Percentiles rank a stretch among this genome's conserved stretches.
These are phyloP conservation scores for Lachnellula arida DNA, from an alignment of 2,329 filamentous ascomycete genomes.

Conservation along the genomic window DNA sequence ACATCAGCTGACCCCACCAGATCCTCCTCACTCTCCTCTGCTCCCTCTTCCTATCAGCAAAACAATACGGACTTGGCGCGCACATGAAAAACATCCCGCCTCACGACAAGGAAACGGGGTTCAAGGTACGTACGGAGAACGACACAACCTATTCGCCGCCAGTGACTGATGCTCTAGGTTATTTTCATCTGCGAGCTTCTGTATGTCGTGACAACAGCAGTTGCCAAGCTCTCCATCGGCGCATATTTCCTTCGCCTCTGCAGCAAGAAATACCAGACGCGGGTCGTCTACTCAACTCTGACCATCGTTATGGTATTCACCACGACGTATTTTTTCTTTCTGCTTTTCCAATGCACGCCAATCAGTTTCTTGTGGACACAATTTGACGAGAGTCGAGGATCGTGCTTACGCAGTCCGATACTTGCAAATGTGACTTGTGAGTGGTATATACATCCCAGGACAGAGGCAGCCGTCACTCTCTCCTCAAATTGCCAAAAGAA, in stretches of 20 bases:
- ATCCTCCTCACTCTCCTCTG: constrained; percentile 25
- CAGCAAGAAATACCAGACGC: constrained; percentile 23
- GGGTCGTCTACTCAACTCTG: constrained; percentile 22
- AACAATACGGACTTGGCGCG: constrained; percentile 25
- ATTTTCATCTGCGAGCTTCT: constrained; percentile 30
- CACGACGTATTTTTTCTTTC: constrained; percentile 29
- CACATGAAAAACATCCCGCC: constrained; percentile 25
- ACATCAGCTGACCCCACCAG: constrained; percentile 7
- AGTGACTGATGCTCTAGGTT: constrained; percentile 12
- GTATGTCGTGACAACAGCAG: constrained; percentile 26
- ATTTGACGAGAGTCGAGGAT: constrained; percentile 27
- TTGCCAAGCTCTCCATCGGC: constrained; percentile 28
- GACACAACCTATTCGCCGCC: too few species aligned
- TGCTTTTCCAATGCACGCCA: constrained; percentile 28
- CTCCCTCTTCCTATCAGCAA: constrained; percentile 20
- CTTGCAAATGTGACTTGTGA: constrained; percentile 21
- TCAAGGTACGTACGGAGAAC: too few species aligned
- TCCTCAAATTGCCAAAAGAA: too few species aligned
- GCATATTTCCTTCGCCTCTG: constrained; percentile 28
- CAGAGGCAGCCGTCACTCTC: too few species aligned
- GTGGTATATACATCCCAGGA: too few species aligned
- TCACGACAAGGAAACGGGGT: constrained; percentile 16
- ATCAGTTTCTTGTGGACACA: constrained; percentile 35
- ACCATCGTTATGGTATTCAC: constrained; percentile 21
- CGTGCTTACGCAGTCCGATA: constrained; percentile 28